Evolutionary conservation across 2,329 filamentous ascomycete species (phyloP).

Genomic region (Stagonosporopsis chrysanthemi): DNA sequence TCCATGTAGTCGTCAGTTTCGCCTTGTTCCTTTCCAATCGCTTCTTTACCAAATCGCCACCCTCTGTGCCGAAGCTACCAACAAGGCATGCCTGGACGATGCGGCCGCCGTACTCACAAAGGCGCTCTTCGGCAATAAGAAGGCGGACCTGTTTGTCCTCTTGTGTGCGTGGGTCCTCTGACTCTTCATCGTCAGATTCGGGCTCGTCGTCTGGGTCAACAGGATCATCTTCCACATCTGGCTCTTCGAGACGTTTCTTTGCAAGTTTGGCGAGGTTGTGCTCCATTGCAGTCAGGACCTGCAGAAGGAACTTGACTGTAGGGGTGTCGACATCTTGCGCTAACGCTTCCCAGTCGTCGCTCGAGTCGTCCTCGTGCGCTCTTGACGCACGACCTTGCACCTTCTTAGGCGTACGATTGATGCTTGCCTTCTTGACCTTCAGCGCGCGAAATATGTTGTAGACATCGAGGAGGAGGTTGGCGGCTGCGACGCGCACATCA

Average conservation of each 20-base stretch:
- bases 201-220: slow-evolving; percentile 72
- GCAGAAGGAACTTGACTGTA: slow-evolving; percentile 71
- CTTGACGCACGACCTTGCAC: slow-evolving; percentile 28
- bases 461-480: slow-evolving; percentile 80
- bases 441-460: slow-evolving; percentile 81
- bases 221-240: slow-evolving; percentile 74
- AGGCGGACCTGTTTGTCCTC: slow-evolving; percentile 67
- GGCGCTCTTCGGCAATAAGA: slow-evolving; percentile 80
- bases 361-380: slow-evolving; percentile 35
- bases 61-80: slow-evolving; percentile 70
- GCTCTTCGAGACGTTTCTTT: slow-evolving; percentile 50
- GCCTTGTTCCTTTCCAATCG: slow-evolving; percentile 79
- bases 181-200: slow-evolving; percentile 64
- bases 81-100: slow-evolving; percentile 81
- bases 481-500: slow-evolving; percentile 76
- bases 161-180: slow-evolving; percentile 48
- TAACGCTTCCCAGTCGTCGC: slow-evolving; percentile 63
- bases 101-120: slow-evolving; percentile 86
- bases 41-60: slow-evolving; percentile 65
- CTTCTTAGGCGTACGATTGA: slow-evolving; percentile 44
- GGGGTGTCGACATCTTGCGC: slow-evolving; percentile 73
- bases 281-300: slow-evolving; percentile 80
- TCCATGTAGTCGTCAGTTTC: slow-evolving; percentile 85
- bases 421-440: slow-evolving; percentile 55
- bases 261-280: slow-evolving; percentile 62